Base-by-base conservation (phyloP, 148 eudicot genomes). In the Bassia scoparia region DNA sequence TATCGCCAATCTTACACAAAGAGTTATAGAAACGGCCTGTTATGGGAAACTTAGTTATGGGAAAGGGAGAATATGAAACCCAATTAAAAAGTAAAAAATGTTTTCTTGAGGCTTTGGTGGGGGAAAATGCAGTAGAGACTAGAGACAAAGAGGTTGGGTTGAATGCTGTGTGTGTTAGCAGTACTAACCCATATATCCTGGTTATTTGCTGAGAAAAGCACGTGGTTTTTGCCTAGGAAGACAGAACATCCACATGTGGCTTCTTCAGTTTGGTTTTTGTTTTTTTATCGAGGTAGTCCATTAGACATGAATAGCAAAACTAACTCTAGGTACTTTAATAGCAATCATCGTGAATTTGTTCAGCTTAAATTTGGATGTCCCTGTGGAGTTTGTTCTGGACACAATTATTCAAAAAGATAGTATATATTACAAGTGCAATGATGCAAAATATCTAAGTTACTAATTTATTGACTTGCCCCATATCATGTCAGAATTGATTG, bases 221-320 rank as follows among this genome's bases (percentile, higher is more conserved):
- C 64, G 16, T 10, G 16, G n/a, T 33, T 61, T 8, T 61, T n/a
- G 43, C 26, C 34, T 4, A 61, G 12, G 38, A 17, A 34, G 15
- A 61, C 41, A 17, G 23, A 61, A 61, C 16, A 17, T 31, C 12
- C 33, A 31, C 38, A 18, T n/a, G n/a, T n/a, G 16, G 20, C 43
- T 66, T 3, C 26, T 23, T 9, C 23, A 21, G 23, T 54, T 70
- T n/a, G n/a, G n/a, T n/a, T n/a, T n/a, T n/a, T n/a, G n/a, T n/a
- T n/a, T n/a, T n/a, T n/a, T n/a, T n/a, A n/a, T n/a, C n/a, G 23
- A 70, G 26, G 23, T 31, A 70, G 24, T 70, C 63, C 20, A 70
- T n/a, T 27, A 54, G 73, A 41, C 20, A 1, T 60, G 35, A 16
- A 60, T 6, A 3, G 46, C 14, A 3, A 14, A 41, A 8, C 46